Evolutionary conservation across 139 green algal genomes (phyloP), one percentile per base, ranked within the genome.

Genomic region (Helicosporidium sp.): DNA sequence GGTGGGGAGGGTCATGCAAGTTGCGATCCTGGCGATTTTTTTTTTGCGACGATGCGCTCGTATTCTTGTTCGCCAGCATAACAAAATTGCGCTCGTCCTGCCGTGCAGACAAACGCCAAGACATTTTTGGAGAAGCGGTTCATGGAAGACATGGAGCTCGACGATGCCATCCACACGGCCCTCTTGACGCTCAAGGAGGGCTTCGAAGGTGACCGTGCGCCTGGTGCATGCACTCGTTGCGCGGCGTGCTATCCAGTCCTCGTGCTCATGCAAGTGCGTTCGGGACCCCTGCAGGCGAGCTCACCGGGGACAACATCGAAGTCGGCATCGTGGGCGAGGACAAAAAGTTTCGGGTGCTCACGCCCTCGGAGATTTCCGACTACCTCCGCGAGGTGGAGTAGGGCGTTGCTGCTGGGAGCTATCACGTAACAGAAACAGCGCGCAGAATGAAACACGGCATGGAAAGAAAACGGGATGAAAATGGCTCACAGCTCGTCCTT

Each of bases 311-410:
- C 28, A 90, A 87, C 66, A 77, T 87, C 15, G 77, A 87, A 60
- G 61, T 97, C 26, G 89, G 67, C 20, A 71, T 98, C 40, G 77
- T 97, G 13, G 87, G 77, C 0, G 62, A 77, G 25, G 83, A 98
- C 64, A 55, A 69, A n/a, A 74, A 79, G 53, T 98, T 97, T 66
- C 73, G 78, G 49, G 76, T 96, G 24, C 60, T 98, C 4, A 90
- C 75, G 12, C 57, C 71, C 10, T 72, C 77, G 2, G 85, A 97
- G 65, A 81, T 98, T 26, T 55, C 65, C n/a, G 89, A 98, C 66
- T 98, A 98, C 69, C 58, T 98, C 48, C 68, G 78, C 49, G 89
- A 98, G 58, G 86, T 97, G 19, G 88, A 97, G 66, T 97, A 62
- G 73, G 26, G 35, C 1, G 13, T n/a, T n/a, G n/a, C n/a, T n/a